Evolutionary conservation across 495 filamentous ascomycete species (phyloP).

Genomic region (Penicillium steckii): DNA sequence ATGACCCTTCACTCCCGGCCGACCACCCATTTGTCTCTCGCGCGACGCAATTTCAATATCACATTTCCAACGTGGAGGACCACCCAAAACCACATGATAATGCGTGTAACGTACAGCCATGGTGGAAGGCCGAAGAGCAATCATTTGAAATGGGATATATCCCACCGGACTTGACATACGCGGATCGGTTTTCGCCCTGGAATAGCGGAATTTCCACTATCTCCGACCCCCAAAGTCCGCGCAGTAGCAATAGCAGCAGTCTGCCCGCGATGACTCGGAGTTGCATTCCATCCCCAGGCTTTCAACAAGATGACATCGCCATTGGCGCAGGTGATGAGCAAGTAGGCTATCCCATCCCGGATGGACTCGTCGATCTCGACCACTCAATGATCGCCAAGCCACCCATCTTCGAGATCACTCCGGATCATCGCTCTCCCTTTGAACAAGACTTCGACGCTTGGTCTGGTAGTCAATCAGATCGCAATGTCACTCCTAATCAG

Average conservation of each 20-base stretch:
- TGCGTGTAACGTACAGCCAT: conserved; percentile 3
- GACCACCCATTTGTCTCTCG: conserved; percentile 15
- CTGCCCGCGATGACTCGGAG: conserved; percentile 13
- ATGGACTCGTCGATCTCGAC: conserved; percentile 11
- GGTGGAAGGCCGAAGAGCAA: conserved; percentile 6
- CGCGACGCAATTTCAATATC: conserved; percentile 9
- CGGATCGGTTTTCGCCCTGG: conserved; percentile 17
- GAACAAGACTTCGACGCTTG: conserved; percentile 13
- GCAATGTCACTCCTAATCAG: conserved; percentile 17
- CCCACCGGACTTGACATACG: conserved; percentile 5
- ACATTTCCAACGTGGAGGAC: conserved; percentile 6
- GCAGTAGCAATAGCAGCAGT: conserved; percentile 16
- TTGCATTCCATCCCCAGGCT: conserved; percentile 21
- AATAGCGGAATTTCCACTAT: conserved; percentile 18
- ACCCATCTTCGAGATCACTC: conserved; percentile 1
- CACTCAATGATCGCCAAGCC: conserved; percentile 6
- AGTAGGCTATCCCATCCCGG: conserved; percentile 17
- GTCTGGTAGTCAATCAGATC: conserved; percentile 17
- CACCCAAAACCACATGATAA: background rate
- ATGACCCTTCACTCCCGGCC: conserved; percentile 10
- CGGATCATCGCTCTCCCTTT: conserved; percentile 11
- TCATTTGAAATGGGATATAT: conserved; percentile 8
- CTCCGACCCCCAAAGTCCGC: conserved; percentile 24
- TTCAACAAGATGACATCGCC: conserved; percentile 20
- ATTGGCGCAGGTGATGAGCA: conserved; percentile 8